Evolutionary conservation across 2,329 filamentous ascomycete species (phyloP), one percentile per base, ranked within the genome.

Genomic region (Penicillium sp.): DNA sequence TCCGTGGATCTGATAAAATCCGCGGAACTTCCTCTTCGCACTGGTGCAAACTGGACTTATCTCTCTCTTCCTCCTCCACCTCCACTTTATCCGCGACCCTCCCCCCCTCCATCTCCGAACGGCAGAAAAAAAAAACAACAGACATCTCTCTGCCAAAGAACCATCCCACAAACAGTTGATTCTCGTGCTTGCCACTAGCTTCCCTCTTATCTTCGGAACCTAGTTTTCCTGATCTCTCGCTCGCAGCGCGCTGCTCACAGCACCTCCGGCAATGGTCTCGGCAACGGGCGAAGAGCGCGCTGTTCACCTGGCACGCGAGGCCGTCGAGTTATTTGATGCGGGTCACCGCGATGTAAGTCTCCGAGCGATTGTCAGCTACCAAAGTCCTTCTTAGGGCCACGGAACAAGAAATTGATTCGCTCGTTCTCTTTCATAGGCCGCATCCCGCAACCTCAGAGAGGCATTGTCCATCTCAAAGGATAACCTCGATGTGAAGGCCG

Each of bases 381-480:
- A 1, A 18, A 18, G 18, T 18, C 18, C 18, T 18, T 18, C 18
- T 3, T 18, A 18, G 18, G 18, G 18, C 3, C 18, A 1, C 18
- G 18, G 18, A 18, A 33, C 7, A 5, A 29, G 12, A 32, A 3
- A 29, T 11, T 43, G 33, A 43, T 34, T 18, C 12, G 40, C 3
- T 37, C 12, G 4, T 4, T 36, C 5, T 38, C 18, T 29, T 12
- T 26, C 5, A 3, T 49, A 76, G 73, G 68, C 72, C 48, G 73
- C 73, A 34, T 72, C 72, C 37, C 63, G 72, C 53, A 74, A 73
- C 54, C 65, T 76, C 46, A 69, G 72, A 60, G 73, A 76, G 65
- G 74, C 74, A n/a, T 66, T 73, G 40, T 67, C 71, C 27, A 62
- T 76, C 29, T 72, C 71, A 25, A 70, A 73, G 33, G 67, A 74